A percentile compares a stretch with the other conserved stretches of the same genome.
phyloP scores from a whole-genome alignment of 1,139 yeast genomes.

The Pichia sorboxylosa region DNA sequence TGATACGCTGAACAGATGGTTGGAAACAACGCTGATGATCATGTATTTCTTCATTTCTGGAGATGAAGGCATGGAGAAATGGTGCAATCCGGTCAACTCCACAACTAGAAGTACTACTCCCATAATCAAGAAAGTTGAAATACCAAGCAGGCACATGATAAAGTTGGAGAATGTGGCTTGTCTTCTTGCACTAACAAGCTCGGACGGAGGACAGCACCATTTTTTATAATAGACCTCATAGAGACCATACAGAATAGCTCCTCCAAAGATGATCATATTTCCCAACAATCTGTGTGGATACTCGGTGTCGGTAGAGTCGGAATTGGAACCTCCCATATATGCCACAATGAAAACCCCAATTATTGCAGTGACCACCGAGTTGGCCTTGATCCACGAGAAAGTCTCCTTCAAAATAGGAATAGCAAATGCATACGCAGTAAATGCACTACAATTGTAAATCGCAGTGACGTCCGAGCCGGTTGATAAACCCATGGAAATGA shows the following conservation, averaged over 20 bases:
- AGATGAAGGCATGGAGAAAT: conserved; percentile 42
- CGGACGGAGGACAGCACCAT: conserved; percentile 61
- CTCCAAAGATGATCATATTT: conserved; percentile 56
- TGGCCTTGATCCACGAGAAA: conserved; percentile 52
- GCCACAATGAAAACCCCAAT: conserved; percentile 73
- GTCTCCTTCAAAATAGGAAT: conserved; percentile 60
- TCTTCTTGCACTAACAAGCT: conserved; percentile 40
- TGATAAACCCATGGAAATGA: conserved; percentile 68
- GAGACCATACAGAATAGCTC: conserved; percentile 76
- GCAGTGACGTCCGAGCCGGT: conserved; percentile 85
- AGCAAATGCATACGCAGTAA: conserved; percentile 78
- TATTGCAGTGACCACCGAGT: conserved; percentile 62
- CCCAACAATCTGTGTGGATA: conserved; percentile 63
- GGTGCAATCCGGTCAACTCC: conserved; percentile 46
- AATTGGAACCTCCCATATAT: conserved; percentile 39
- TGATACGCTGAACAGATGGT: conserved; percentile 58
- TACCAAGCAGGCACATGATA: conserved; percentile 47
- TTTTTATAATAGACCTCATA: conserved; percentile 79
- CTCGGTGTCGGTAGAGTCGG: conserved; percentile 6
- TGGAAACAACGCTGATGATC: conserved; percentile 43
- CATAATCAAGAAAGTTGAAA: conserved; percentile 41
- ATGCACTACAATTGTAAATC: conserved; percentile 81
- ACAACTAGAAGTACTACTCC: conserved; percentile 39
- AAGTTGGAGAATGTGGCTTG: conserved; percentile 50
- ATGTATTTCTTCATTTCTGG: conserved; percentile 35